Evolutionary conservation across 352 stramenopile genomes (phyloP).

Genomic region (Globisporangium viniferum): DNA sequence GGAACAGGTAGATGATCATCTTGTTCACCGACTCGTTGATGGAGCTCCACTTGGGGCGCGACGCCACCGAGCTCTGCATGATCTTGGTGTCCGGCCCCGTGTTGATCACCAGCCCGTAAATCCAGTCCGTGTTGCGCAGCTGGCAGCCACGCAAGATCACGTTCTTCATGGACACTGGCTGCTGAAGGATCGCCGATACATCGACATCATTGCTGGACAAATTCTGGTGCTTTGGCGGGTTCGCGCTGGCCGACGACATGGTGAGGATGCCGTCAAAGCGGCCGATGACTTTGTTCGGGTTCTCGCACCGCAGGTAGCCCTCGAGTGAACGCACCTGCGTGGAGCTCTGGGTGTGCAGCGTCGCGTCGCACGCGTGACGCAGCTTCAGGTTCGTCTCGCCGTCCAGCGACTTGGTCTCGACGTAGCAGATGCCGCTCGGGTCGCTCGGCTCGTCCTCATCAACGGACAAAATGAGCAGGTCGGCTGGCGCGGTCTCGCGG

Average conservation of each 20-base stretch:
- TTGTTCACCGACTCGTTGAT: constrained; percentile 81
- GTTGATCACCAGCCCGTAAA: constrained; percentile 88
- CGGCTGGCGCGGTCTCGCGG: constrained; percentile 75
- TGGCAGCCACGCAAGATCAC: constrained; percentile 85
- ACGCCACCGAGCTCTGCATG: constrained; percentile 69
- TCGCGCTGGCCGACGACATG: constrained; percentile 20
- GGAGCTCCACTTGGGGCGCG: constrained; percentile 72
- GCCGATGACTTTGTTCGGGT: constrained; percentile 78
- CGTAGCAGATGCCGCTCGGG: constrained; percentile 78
- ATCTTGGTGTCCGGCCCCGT: constrained; percentile 84
- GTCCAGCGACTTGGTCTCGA: constrained; percentile 88
- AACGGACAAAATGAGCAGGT: constrained; percentile 81
- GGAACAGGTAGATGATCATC: constrained; percentile 77
- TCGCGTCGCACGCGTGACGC: constrained; percentile 62
- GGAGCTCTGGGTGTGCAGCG: constrained; percentile 36
- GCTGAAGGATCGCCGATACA: constrained; percentile 20
- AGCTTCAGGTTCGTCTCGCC: constrained; percentile 91
- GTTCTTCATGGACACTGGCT: constrained; percentile 81
- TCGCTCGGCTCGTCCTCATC: constrained; percentile 65
- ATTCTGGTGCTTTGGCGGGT: constrained; percentile 8
- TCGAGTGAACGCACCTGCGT: constrained; percentile 33
- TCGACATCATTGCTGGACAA: neutral
- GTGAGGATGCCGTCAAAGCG: constrained; percentile 73
- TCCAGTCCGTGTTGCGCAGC: constrained; percentile 87
- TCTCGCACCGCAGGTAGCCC: constrained; percentile 61